Evolutionary conservation across 768 basidiomycete genomes (phyloP).

Genomic region (Boletus rubroflammeus): DNA sequence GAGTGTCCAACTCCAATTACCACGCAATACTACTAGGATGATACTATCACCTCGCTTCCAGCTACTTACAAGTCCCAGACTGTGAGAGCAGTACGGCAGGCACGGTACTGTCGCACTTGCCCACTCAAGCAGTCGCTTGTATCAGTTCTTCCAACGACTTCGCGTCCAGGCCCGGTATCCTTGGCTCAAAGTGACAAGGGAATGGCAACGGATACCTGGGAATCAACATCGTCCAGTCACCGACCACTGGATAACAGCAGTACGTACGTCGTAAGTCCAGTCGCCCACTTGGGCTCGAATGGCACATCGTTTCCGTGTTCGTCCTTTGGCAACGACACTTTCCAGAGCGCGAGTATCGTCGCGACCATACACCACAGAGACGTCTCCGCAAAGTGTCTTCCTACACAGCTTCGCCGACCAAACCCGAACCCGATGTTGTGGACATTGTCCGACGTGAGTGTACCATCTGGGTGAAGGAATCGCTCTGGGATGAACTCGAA

Average conservation of each 20-base stretch:
- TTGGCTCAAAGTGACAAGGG: conserved; percentile 13
- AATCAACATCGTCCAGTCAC: not conserved
- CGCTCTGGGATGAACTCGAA: conserved; percentile 33
- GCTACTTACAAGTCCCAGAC: not conserved
- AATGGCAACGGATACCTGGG: conserved; percentile 14
- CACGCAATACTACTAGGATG: not conserved
- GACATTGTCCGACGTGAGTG: conserved; percentile 13
- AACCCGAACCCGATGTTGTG: conserved; percentile 18
- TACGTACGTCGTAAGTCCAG: conserved; percentile 15
- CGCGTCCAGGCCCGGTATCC: conserved; percentile 7
- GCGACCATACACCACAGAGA: conserved; percentile 16
- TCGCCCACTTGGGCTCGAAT: conserved; percentile 10
- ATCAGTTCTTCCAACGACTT: conserved; percentile 11
- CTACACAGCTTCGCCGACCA: conserved; percentile 21
- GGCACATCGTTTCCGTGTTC: conserved; percentile 8
- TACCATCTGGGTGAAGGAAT: conserved; percentile 30
- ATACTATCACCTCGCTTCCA: not conserved
- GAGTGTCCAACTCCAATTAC: not conserved
- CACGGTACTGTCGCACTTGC: not conserved
- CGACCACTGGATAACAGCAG: not conserved
- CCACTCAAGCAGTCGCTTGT: not conserved
- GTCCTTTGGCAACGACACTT: conserved; percentile 9
- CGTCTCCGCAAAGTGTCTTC: conserved; percentile 14
- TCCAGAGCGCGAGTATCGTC: conserved; percentile 18
- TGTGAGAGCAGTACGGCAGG: not conserved